Conservation (phyloP, 2,329 filamentous ascomycete species). For the Talaromyces funiculosus region DNA sequence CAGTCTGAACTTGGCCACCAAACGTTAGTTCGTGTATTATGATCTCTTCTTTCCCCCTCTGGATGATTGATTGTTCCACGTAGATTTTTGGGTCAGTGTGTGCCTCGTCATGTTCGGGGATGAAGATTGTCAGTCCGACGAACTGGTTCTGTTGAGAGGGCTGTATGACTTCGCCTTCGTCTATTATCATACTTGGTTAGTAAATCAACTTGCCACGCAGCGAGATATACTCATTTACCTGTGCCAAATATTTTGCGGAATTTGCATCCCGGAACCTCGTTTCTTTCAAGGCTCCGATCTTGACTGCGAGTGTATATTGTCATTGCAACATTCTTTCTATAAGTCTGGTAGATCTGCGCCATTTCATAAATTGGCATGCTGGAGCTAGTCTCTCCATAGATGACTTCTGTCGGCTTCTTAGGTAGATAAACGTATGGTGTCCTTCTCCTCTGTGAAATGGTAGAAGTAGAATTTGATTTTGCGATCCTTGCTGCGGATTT, state of each 20-base stretch:
- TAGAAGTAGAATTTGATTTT: neutral
- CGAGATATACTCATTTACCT: constrained; percentile 9
- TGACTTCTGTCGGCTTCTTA: neutral
- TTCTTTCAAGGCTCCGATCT: constrained; percentile 13
- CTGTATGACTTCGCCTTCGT: constrained; percentile 4
- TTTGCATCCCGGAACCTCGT: constrained; percentile 15
- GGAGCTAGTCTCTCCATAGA: constrained; percentile 13
- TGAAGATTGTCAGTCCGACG: constrained; percentile 6
- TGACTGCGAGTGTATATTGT: constrained; percentile 17
- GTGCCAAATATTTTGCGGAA: constrained; percentile 18
- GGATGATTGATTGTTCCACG: constrained; percentile 17
- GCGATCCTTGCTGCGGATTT: neutral
- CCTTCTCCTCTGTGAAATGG: neutral
- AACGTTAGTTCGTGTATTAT: constrained; percentile 17
- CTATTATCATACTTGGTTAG: neutral
- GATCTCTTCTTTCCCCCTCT: constrained; percentile 5
- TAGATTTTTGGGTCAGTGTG: constrained; percentile 15
- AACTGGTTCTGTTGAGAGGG: neutral
- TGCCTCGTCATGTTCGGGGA: constrained; percentile 2
- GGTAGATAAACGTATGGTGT: neutral
- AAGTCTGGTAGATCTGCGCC: constrained; percentile 8
- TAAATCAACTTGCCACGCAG: neutral
- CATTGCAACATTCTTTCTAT: neutral
- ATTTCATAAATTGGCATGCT: constrained; percentile 15
- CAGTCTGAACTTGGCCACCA: constrained; percentile 13